Evolutionary conservation across 139 green algal species (phyloP).

Genomic region (Ettlia oleoabundans): DNA sequence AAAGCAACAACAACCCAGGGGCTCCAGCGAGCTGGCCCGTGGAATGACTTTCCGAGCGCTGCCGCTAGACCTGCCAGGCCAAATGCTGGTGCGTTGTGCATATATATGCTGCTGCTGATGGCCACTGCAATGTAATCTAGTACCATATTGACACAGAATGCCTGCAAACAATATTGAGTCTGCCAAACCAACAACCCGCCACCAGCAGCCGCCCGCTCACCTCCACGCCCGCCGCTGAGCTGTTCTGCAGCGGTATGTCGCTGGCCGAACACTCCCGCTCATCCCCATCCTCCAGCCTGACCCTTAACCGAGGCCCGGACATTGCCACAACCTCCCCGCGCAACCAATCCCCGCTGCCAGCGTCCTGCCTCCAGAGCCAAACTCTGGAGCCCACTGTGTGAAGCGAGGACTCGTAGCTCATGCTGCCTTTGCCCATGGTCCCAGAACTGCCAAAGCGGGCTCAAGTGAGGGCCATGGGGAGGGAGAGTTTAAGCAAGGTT

Average conservation of each 20-base stretch:
- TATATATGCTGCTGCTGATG: too few species aligned
- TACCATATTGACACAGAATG: background rate
- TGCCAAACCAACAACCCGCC: background rate
- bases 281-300: conserved; percentile 58
- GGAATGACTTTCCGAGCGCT: background rate
- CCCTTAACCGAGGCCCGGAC: conserved; percentile 51
- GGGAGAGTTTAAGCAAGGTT: too few species aligned
- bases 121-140: too few species aligned
- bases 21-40: background rate
- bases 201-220: conserved; percentile 51
- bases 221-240: conserved; percentile 75
- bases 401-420: conserved; percentile 33
- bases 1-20: too few species aligned
- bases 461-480: background rate
- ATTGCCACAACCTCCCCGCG: conserved; percentile 80
- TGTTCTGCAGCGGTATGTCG: conserved; percentile 86
- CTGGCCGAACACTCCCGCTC: conserved; percentile 61
- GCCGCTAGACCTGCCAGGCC: background rate
- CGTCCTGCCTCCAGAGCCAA: conserved; percentile 69
- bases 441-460: too few species aligned
- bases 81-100: too few species aligned
- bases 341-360: conserved; percentile 67
- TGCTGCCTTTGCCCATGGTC: conserved; percentile 32
- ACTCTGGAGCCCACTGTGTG: conserved; percentile 79
- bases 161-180: background rate